These are phyloP conservation scores for Epichloe aotearoae DNA, from an alignment of 2,329 filamentous ascomycete genomes.

Conservation along the genomic window DNA sequence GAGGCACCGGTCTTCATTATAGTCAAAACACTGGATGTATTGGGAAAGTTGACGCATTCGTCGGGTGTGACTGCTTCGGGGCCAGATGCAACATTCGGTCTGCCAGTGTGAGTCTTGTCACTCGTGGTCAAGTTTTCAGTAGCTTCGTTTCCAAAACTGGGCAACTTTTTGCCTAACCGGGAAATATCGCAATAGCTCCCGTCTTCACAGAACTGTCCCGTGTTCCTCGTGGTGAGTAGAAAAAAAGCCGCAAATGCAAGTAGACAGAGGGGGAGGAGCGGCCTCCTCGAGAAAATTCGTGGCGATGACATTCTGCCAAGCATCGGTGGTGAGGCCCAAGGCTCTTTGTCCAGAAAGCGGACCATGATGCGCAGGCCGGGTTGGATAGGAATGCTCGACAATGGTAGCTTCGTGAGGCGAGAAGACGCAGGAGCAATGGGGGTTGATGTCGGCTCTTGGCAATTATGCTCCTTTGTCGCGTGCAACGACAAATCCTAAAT, in stretches of 20 bases:
- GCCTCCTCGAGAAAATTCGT: slow-evolving; percentile 18
- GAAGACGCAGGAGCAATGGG: not conserved
- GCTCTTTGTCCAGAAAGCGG: slow-evolving; percentile 6
- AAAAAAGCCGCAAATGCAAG: slow-evolving; percentile 18
- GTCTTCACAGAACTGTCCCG: slow-evolving; percentile 18
- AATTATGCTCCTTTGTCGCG: too few relatives aligned
- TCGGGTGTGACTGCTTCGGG: slow-evolving; percentile 12
- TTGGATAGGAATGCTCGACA: not conserved
- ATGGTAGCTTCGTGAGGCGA: not conserved
- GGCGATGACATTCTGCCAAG: slow-evolving; percentile 8
- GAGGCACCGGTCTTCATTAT: slow-evolving; percentile 46
- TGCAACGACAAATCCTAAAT: too few relatives aligned
- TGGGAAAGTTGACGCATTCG: slow-evolving; percentile 26
- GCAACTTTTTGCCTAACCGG: slow-evolving; percentile 3
- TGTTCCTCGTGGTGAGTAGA: slow-evolving; percentile 19
- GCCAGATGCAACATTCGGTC: not conserved
- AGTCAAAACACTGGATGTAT: slow-evolving; percentile 33
- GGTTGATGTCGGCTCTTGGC: too few relatives aligned
- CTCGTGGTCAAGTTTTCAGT: not conserved
- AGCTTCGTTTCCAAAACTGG: not conserved
- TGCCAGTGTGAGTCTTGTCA: not conserved
- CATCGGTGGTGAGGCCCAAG: not conserved
- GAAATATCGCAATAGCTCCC: slow-evolving; percentile 14
- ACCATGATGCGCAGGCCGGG: not conserved
- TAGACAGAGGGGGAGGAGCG: slow-evolving; percentile 15